phyloP scores from a whole-genome alignment of 2,329 filamentous ascomycete species.

The Penicillium italicum region DNA sequence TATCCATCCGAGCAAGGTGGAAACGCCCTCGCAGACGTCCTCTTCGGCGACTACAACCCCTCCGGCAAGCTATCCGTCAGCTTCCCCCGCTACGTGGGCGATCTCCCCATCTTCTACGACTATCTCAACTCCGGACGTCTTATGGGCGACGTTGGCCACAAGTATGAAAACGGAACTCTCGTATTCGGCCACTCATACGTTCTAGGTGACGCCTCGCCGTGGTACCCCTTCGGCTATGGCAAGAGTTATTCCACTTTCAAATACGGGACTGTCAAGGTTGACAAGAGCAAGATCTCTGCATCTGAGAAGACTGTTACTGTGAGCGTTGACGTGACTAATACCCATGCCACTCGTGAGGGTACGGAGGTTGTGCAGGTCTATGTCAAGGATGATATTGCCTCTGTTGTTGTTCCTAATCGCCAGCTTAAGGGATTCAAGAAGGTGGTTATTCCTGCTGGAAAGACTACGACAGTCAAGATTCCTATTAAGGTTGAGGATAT shows the following conservation, averaged over 20 bases:
- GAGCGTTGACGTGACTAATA: constrained; percentile 61
- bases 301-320: constrained; percentile 54
- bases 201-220: constrained; percentile 55
- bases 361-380: constrained; percentile 68
- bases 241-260: constrained; percentile 62
- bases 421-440: constrained; percentile 66
- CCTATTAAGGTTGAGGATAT: constrained; percentile 50
- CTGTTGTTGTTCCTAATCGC: constrained; percentile 62
- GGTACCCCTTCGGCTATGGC: constrained; percentile 66
- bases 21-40: constrained; percentile 61
- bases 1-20: constrained; percentile 69
- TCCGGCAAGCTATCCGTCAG: constrained; percentile 64
- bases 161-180: constrained; percentile 57
- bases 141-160: constrained; percentile 51
- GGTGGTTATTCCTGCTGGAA: constrained; percentile 57
- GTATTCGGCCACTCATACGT: constrained; percentile 65
- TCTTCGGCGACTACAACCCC: constrained; percentile 63
- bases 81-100: constrained; percentile 65
- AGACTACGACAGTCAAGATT: constrained; percentile 54
- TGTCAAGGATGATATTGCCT: constrained; percentile 59
- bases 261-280: constrained; percentile 42
- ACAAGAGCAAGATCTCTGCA: constrained; percentile 48
- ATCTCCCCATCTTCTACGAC: constrained; percentile 67
- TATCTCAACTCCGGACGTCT: constrained; percentile 64
- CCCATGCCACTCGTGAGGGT: constrained; percentile 51